phyloP scores from a whole-genome alignment of 805 yeast species.

The Monosporozyma unispora region DNA sequence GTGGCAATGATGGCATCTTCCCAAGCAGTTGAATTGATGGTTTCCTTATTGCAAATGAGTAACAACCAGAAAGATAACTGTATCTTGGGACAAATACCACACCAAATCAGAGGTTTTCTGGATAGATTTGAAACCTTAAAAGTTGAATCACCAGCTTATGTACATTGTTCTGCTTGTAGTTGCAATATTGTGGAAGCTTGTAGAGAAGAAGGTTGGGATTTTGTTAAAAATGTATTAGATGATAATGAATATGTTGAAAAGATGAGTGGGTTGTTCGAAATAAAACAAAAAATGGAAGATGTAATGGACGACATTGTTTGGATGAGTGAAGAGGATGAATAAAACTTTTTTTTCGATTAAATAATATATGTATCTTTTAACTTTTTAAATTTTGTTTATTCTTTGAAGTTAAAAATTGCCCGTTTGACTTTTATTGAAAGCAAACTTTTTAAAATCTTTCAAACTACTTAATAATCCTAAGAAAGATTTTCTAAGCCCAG shows the following conservation, averaged over 20 bases:
- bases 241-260: conserved; percentile 62
- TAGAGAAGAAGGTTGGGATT: conserved; percentile 61
- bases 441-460: background rate
- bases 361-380: background rate
- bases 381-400: background rate
- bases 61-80: conserved; percentile 33
- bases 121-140: conserved; percentile 54
- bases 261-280: conserved; percentile 65
- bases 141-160: conserved; percentile 63
- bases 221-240: conserved; percentile 61
- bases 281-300: conserved; percentile 51
- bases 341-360: background rate
- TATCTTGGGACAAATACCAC: conserved; percentile 68
- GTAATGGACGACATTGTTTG: conserved; percentile 24
- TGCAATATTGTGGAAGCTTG: conserved; percentile 44
- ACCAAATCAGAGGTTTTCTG: conserved; percentile 84
- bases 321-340: conserved; percentile 14
- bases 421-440: background rate
- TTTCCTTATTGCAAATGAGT: conserved; percentile 68
- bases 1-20: conserved; percentile 84
- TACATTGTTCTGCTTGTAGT: conserved; percentile 84
- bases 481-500: too few species aligned
- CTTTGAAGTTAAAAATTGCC: too few species aligned
- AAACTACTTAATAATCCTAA: too few species aligned
- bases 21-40: conserved; percentile 73